Evolutionary conservation across 1,284 basidiomycete species (phyloP), one percentile per base, ranked within the genome.

Genomic region (Schizophyllum commune): DNA sequence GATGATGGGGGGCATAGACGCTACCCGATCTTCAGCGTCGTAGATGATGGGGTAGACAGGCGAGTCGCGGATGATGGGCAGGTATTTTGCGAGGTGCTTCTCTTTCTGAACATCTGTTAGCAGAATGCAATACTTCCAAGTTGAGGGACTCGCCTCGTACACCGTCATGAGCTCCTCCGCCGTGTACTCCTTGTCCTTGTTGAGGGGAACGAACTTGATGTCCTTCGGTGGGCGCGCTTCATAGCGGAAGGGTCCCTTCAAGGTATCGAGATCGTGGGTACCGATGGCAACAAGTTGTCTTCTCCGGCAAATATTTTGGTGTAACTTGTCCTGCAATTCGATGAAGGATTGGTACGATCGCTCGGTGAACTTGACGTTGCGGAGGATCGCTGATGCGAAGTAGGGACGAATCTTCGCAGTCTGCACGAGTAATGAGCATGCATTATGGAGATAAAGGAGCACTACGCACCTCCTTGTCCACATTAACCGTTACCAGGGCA

Each of bases 31-130:
- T 62, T 91, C 81, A 20, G 84, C 79, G 74, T 98, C 96, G 75
- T 98, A 98, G 72, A 99, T 97, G 76, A 99, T 92, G 21, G 97
- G 97, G 75, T 98, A 99, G 53, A 96, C 94, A 6, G 96, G 94
- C 9, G 92, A 93, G 71, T 98, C 94, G 27, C 89, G 86, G 72
- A 99, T 96, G 73, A 99, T 97, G 67, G 81, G 92, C 52, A 99
- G 83, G 76, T 94, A 99, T 72, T 84, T 86, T 55, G 86, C 82
- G 55, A 99, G 80, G 71, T 99, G 94, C 75, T 94, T 92, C 72
- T 99, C 97, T 57, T 84, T 86, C 93, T 96, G 68, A 39, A 33
- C 52, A 55, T 17, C 13, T 47, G 27, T 27, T 3, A 27, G 27
- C 5, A 27, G 5, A 27, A 60, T 55, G 57, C 58, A 60, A 57